Evolutionary conservation across 306 rosid species (phyloP).

Genomic region (Sophora flavescens): DNA sequence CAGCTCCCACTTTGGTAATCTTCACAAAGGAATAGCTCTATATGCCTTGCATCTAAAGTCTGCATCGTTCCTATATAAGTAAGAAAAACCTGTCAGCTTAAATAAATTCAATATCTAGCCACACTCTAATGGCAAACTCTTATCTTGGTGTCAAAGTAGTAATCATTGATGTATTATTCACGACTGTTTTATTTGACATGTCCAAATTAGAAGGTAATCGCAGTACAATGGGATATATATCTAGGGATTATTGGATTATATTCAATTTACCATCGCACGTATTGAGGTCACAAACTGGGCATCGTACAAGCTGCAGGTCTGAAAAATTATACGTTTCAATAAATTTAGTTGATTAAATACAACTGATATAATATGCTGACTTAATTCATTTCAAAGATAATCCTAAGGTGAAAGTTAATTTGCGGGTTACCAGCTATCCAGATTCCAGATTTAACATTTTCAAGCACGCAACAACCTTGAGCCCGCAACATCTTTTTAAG

Average conservation of each 20-base stretch:
- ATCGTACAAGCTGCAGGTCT: conserved; percentile 98
- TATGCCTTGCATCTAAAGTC: conserved; percentile 92
- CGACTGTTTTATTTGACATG: conserved; percentile 20
- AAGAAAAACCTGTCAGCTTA: conserved; percentile 42
- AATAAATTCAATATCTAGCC: conserved; percentile 38
- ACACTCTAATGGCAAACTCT: conserved; percentile 10
- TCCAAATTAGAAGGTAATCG: conserved; percentile 38
- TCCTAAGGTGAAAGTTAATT: conserved; percentile 15
- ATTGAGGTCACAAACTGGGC: conserved; percentile 93
- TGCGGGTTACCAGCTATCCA: conserved; percentile 88
- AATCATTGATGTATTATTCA: conserved; percentile 38
- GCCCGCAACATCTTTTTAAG: conserved; percentile 61
- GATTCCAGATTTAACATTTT: conserved; percentile 78
- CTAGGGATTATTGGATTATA: conserved; percentile 18
- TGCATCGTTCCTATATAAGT: conserved; percentile 91
- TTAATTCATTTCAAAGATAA: conserved; percentile 24
- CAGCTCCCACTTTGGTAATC: conserved; percentile 80
- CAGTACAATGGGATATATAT: conserved; percentile 24
- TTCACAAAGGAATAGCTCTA: conserved; percentile 81
- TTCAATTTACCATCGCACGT: conserved; percentile 84
- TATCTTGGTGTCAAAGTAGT: conserved; percentile 27
- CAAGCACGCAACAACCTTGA: conserved; percentile 75
- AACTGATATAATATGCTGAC: conserved; percentile 16
- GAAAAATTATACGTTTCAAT: conserved; percentile 50
- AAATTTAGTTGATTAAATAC: conserved; percentile 27